phyloP scores from a whole-genome alignment of 768 basidiomycete genomes.

The Coprinellus aureogranulatus region DNA sequence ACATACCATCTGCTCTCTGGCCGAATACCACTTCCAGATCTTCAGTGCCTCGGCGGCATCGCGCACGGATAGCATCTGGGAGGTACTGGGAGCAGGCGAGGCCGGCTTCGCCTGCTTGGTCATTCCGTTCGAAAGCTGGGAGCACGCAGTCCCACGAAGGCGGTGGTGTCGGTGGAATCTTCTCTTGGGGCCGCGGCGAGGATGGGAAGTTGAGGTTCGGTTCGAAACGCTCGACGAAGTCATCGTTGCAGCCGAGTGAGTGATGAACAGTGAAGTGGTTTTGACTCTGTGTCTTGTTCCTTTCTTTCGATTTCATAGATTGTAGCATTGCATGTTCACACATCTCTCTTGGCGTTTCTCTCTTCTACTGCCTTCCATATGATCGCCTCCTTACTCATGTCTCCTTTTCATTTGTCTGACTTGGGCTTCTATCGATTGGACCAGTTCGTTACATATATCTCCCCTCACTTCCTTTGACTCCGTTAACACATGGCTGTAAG shows the following conservation, averaged over 20 bases:
- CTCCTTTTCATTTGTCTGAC: conserved; percentile 3
- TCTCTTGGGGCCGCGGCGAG: conserved; percentile 66
- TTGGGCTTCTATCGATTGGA: not conserved
- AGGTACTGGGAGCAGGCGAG: conserved; percentile 46
- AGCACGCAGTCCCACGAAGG: conserved; percentile 70
- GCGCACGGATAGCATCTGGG: too few species aligned
- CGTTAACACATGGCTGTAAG: not conserved
- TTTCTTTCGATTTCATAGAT: not conserved
- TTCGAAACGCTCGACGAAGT: conserved; percentile 56
- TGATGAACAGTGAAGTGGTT: conserved; percentile 5
- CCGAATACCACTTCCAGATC: too few species aligned
- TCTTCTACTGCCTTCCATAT: not conserved
- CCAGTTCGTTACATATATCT: not conserved
- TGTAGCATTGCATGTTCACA: conserved; percentile 6
- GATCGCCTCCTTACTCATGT: conserved; percentile 8
- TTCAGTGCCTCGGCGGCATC: conserved; percentile 46
- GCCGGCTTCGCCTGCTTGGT: conserved; percentile 81
- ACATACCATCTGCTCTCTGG: too few species aligned
- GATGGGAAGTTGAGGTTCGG: conserved; percentile 74
- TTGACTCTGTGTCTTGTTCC: not conserved
- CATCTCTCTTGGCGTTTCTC: conserved; percentile 12
- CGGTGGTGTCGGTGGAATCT: conserved; percentile 46
- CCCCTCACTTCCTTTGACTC: not conserved
- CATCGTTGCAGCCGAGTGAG: conserved; percentile 29
- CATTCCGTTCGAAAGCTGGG: conserved; percentile 78